These are phyloP conservation scores for Euclidium syriacum DNA, from an alignment of 345 rosid genomes.

Conservation along the genomic window DNA sequence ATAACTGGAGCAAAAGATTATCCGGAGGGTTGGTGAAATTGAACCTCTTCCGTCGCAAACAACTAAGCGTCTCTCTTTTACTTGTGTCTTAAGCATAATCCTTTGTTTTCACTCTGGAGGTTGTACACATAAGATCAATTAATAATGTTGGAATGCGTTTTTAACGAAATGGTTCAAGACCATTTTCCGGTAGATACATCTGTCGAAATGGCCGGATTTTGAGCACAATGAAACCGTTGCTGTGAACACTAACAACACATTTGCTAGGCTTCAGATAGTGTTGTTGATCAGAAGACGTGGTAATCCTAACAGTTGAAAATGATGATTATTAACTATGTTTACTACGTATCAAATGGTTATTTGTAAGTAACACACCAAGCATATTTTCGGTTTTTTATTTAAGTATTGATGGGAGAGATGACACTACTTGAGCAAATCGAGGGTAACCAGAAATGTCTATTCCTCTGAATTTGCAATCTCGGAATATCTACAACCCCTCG, in stretches of 20 bases:
- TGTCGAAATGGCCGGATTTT: not conserved
- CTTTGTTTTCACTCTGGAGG: no score
- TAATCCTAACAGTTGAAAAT: no score
- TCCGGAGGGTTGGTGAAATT: no score
- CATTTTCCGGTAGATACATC: not conserved
- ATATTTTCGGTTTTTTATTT: not conserved
- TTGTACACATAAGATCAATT: no score
- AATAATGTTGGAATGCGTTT: no score
- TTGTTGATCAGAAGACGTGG: no score
- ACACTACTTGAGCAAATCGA: constrained; percentile 41
- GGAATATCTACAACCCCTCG: constrained; percentile 15
- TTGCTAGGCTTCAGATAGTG: no score
- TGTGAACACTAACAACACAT: not conserved
- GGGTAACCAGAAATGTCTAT: constrained; percentile 2
- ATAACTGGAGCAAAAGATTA: no score
- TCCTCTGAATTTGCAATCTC: constrained; percentile 18
- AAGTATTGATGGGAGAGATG: constrained; percentile 53
- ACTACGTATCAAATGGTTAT: not conserved
- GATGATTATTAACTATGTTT: not conserved
- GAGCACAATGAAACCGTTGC: not conserved
- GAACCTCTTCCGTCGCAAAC: no score
- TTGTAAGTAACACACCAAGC: not conserved
- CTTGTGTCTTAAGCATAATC: no score
- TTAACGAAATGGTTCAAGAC: no score
- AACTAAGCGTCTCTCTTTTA: no score